These are phyloP conservation scores for Dactylella cylindrospora DNA, from an alignment of 2,329 filamentous ascomycete genomes.

Conservation along the genomic window DNA sequence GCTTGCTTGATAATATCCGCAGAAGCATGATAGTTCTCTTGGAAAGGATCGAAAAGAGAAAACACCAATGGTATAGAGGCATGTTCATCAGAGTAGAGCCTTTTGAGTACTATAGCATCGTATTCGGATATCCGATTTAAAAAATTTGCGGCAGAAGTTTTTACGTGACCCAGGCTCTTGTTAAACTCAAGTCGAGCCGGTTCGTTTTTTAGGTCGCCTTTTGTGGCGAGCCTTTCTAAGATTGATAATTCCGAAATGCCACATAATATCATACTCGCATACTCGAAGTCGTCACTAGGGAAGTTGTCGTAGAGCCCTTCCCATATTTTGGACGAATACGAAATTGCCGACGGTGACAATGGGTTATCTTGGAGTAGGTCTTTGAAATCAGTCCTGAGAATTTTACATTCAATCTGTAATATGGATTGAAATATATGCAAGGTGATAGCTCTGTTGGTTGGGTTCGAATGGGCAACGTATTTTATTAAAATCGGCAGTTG, in stretches of 20 bases:
- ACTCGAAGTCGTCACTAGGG: constrained; percentile 45
- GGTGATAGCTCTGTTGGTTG: constrained; percentile 37
- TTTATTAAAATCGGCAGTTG: constrained; percentile 51
- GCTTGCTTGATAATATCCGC: constrained; percentile 74
- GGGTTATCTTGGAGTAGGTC: constrained; percentile 35
- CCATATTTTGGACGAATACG: constrained; percentile 45
- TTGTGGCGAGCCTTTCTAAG: constrained; percentile 54
- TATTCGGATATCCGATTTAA: constrained; percentile 80
- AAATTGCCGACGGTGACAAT: constrained; percentile 30
- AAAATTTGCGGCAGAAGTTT: constrained; percentile 67
- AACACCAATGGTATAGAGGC: constrained; percentile 75
- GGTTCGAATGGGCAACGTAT: constrained; percentile 35
- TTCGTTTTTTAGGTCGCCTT: constrained; percentile 53
- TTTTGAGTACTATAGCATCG: constrained; percentile 65
- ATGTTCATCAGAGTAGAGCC: constrained; percentile 67
- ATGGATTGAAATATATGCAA: constrained; percentile 45
- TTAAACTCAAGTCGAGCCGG: constrained; percentile 72
- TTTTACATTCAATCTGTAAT: constrained; percentile 46
- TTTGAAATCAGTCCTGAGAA: constrained; percentile 46
- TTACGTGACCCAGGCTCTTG: constrained; percentile 64
- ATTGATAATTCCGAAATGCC: constrained; percentile 45
- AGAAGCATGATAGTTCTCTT: constrained; percentile 75
- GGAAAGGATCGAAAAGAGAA: constrained; percentile 77
- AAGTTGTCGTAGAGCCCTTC: constrained; percentile 46
- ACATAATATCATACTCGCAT: constrained; percentile 43